Percentiles rank a stretch among this genome's conserved stretches.
These are phyloP conservation scores for Penicillium griseofulvum DNA, from an alignment of 2,329 filamentous ascomycete species.

Conservation along the genomic window DNA sequence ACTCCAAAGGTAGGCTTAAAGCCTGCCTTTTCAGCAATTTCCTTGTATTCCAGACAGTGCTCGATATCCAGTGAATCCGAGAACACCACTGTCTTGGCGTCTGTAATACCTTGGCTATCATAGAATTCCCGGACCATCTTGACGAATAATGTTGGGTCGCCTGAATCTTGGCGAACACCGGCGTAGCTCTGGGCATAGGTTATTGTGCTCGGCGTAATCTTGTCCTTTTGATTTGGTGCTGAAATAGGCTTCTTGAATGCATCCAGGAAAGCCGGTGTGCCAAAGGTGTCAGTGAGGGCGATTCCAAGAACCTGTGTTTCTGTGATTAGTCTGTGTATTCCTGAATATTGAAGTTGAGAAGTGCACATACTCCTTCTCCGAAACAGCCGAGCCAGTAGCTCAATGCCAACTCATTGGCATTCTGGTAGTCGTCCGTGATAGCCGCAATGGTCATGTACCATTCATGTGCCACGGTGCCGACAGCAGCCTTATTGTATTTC, in stretches of 20 bases:
- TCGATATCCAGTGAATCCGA: conserved; percentile 94
- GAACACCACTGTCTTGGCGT: conserved; percentile 87
- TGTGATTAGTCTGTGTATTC: not conserved
- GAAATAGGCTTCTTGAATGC: conserved; percentile 71
- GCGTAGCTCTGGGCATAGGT: conserved; percentile 80
- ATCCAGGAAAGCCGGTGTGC: conserved; percentile 81
- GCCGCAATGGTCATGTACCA: conserved; percentile 99
- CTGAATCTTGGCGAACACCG: conserved; percentile 86
- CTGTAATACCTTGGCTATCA: conserved; percentile 68
- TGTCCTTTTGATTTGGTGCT: conserved; percentile 37
- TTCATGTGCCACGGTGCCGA: conserved; percentile 92
- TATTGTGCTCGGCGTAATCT: conserved; percentile 34
- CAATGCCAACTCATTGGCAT: conserved; percentile 79
- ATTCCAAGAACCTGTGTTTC: conserved; percentile 67
- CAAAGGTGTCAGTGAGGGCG: conserved; percentile 93
- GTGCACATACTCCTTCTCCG: conserved; percentile 62
- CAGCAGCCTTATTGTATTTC: conserved; percentile 78
- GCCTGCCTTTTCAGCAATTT: conserved; percentile 72
- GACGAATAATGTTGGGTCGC: conserved; percentile 77
- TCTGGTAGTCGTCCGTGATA: conserved; percentile 78
- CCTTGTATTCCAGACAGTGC: conserved; percentile 85
- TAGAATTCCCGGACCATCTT: conserved; percentile 80
- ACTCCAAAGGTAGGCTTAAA: conserved; percentile 90
- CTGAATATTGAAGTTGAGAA: not conserved
- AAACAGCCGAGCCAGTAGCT: conserved; percentile 90